phyloP scores from a whole-genome alignment of 768 basidiomycete species.

The Lentinus brumalis region DNA sequence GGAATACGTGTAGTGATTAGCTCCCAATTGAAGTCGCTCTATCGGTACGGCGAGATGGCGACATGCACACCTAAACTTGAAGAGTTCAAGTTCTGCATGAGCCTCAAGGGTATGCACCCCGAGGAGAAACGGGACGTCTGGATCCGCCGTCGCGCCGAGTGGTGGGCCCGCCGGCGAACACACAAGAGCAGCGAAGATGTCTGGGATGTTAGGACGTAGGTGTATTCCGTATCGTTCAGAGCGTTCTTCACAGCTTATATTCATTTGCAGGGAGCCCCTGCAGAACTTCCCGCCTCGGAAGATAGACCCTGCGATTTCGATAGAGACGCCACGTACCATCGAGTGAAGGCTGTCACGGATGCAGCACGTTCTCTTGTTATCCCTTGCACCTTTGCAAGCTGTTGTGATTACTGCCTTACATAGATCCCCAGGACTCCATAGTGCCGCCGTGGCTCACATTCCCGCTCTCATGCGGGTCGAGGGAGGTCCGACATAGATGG shows the following conservation, averaged over 20 bases:
- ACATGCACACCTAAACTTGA: constrained; percentile 79
- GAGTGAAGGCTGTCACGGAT: neutral
- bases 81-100: constrained; percentile 95
- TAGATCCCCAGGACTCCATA: too few species aligned
- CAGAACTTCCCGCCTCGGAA: constrained; percentile 47
- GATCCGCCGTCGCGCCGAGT: constrained; percentile 86
- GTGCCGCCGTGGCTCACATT: too few species aligned
- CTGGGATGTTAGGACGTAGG: constrained; percentile 87
- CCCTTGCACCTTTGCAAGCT: too few species aligned
- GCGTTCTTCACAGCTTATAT: neutral
- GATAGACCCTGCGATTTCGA: constrained; percentile 9
- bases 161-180: constrained; percentile 86
- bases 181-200: constrained; percentile 90
- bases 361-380: too few species aligned
- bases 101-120: constrained; percentile 72
- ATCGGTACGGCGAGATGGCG: constrained; percentile 76
- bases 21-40: constrained; percentile 81
- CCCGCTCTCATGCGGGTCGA: neutral
- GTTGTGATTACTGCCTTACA: too few species aligned
- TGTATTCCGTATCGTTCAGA: constrained; percentile 8
- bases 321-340: constrained; percentile 6
- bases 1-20: constrained; percentile 56
- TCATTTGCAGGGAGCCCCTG: constrained; percentile 47
- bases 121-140: constrained; percentile 81
- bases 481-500: neutral